Conservation (phyloP, 2,329 filamentous ascomycete species). For the Claviceps cyperi region DNA sequence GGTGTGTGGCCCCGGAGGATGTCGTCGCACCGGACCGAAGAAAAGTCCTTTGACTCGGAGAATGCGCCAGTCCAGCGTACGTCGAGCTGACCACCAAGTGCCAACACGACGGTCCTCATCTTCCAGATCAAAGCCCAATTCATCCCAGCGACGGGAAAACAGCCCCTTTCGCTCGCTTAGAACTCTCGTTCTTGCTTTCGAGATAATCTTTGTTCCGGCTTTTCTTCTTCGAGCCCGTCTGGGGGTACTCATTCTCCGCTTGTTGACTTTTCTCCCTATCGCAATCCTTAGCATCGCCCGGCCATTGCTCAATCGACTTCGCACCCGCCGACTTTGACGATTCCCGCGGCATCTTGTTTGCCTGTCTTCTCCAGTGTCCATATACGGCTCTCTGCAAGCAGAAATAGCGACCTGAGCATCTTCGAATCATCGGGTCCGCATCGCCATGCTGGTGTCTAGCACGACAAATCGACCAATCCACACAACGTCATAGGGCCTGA, state of each 20-base stretch:
- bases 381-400: not conserved
- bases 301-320: not conserved
- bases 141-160: not conserved
- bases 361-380: too few species aligned
- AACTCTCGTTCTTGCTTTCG: not conserved
- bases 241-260: not conserved
- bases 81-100: not conserved
- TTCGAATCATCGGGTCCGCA: conserved; percentile 5
- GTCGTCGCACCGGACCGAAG: conserved; percentile 1
- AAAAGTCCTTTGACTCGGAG: not conserved
- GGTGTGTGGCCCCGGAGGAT: conserved; percentile 1
- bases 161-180: not conserved
- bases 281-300: not conserved
- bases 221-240: not conserved
- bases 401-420: conserved; percentile 3
- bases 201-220: not conserved
- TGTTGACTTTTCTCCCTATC: not conserved
- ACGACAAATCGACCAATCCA: conserved; percentile 13
- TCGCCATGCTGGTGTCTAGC: conserved; percentile 20
- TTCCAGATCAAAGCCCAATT: too few species aligned
- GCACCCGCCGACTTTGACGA: not conserved
- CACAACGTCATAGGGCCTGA: conserved; percentile 13
- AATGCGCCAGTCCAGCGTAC: not conserved
- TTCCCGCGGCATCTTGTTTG: conserved; percentile 3
- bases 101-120: not conserved